Evolutionary conservation across 139 green algal genomes (phyloP), one percentile per base, ranked within the genome.

Genomic region (Asterochloris sp.): DNA sequence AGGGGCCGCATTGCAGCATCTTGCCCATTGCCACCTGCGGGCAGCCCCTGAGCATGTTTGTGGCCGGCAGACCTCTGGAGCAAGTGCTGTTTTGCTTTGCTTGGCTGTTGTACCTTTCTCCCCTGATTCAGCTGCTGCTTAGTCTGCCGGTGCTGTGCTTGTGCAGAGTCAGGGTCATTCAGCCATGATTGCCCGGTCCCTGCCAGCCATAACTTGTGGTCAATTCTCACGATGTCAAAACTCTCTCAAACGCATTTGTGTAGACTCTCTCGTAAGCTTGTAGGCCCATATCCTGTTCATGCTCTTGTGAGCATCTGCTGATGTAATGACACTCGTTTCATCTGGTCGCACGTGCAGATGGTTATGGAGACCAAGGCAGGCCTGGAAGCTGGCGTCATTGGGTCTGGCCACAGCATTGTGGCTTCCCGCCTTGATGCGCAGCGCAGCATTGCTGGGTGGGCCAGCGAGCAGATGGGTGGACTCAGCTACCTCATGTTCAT

Each of bases 401-500:
- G 87, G 17, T 86, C 84, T 14, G 96, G 96, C 14, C 95, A 99
- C 89, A 89, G 86, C 38, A 93, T 97, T 78, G 97, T 95, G 13
- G 92, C 88, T 28, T 85, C 84, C 19, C 92, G 97, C 26, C 89
- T 99, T 64, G 88, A 95, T 73, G 96, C 94, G 19, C 95, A 97
- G 92, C 87, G 94, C 85, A 94, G 85, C 73, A 82, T 91, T 60
- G 94, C 96, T 0, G 97, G 95, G 26, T 97, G 88, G 88, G 88
- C 95, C 29, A 76, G 63, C 23, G 97, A 99, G 91, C 81, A 91
- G 82, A 98, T 97, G 90, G 94, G 94, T 23, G 97, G 97, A 23
- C 81, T 98, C 29, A 86, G 76, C 78, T 98, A 98, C 89, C 88
- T 99, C 63, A 89, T 97, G 69, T 98, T 90, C 89, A 92, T 99